phyloP scores from a whole-genome alignment of 371 early-diverging fungal genomes.

The Sporodiniella umbellata region DNA sequence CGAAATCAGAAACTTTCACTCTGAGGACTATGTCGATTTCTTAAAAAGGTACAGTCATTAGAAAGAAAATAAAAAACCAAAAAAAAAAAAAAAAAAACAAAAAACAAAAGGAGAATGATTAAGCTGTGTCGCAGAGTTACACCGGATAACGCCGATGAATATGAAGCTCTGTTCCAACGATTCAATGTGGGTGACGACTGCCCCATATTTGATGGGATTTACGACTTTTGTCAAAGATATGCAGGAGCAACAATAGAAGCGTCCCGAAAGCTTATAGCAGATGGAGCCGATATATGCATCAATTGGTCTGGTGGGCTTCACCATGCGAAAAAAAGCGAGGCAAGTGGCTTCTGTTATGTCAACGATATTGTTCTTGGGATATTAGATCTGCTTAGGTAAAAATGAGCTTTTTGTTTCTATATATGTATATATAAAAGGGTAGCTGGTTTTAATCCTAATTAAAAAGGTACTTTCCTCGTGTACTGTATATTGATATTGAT shows the following conservation, averaged over 20 bases:
- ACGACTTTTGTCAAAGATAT: constrained; percentile 92
- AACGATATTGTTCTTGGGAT: constrained; percentile 95
- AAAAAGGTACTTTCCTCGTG: constrained; percentile 68
- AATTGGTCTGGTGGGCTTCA: constrained; percentile 98
- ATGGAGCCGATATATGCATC: constrained; percentile 80
- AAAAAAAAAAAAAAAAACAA: not conserved
- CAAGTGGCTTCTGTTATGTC: constrained; percentile 95
- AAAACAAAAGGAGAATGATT: not conserved
- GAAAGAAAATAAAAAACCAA: not conserved
- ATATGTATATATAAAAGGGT: not conserved
- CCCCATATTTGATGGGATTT: constrained; percentile 96
- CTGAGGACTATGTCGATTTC: constrained; percentile 97
- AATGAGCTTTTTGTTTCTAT: not conserved
- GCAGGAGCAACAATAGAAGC: constrained; percentile 88
- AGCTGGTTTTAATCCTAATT: not conserved
- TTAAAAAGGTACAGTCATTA: constrained; percentile 72
- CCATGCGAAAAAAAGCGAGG: constrained; percentile 92
- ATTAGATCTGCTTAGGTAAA: constrained; percentile 75
- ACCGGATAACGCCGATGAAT: constrained; percentile 81
- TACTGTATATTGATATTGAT: constrained; percentile 94
- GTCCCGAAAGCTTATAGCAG: constrained; percentile 74
- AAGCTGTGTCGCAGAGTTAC: constrained; percentile 62
- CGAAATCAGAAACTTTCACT: constrained; percentile 96
- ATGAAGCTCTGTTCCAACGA: constrained; percentile 62
- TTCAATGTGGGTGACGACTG: constrained; percentile 97